Evolutionary conservation across 768 basidiomycete species (phyloP), one percentile per base, ranked within the genome.

Genomic region (Pleurotus pulmonarius): DNA sequence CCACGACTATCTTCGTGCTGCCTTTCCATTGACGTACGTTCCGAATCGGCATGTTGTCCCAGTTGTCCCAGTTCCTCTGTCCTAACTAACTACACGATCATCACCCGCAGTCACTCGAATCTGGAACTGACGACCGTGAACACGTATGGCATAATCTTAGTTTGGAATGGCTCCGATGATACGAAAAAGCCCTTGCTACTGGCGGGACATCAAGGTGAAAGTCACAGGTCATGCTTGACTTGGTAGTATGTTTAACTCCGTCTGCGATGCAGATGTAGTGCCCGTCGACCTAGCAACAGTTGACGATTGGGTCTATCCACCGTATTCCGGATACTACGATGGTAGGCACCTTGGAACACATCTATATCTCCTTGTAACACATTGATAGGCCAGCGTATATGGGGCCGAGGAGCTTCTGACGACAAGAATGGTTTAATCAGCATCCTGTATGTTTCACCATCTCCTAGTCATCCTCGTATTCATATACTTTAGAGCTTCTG

Each of bases 381-480:
- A n/a, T 38, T 1, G 8, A 29, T 40, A 53, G 51, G 51, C 24
- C 16, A 53, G 25, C 41, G 3, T 3, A 44, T 93, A 15, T 92
- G 89, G 88, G 91, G 91, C 5, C 77, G 91, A 6, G 91, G 91
- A 38, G 77, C 80, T 47, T 74, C 73, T 2, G 90, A 93, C 63
- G 88, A 90, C 71, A 94, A 94, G 73, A 81, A 79, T 49, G 85
- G 83, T n/a, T 63, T 89, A 46, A 83, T 89, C 55, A 80, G 80
- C n/a, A 81, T 81, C 63, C 71, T 87, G 87, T 86, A 63, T 43
- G 71, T 59, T 15, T 26, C 15, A n/a, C 3, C 24, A 46, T 25
- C 37, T 48, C 25, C 15, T 24, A 13, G 18, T 38, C 25, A 22
- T 22, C 26, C 5, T 13, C 22, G 38, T 20, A 7, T n/a, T 22